Percentiles rank a stretch among this genome's conserved stretches.
Conservation (phyloP, 441 rosid species). For the Sinapis alba region DNA sequence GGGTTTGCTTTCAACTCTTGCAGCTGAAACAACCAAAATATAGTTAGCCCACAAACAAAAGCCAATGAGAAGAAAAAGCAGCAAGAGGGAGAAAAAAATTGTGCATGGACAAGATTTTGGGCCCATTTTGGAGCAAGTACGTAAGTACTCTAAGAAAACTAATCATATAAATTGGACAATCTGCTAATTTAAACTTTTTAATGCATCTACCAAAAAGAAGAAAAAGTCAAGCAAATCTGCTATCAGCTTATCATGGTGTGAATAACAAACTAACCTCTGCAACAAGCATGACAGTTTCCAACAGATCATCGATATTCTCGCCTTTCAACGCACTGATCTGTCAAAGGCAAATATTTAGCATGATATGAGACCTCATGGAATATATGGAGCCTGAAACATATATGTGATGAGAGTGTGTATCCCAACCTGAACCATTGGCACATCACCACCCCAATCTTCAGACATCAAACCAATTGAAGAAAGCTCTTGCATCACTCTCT, state of each 20-base stretch:
- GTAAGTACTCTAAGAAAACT: neutral
- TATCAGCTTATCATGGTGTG: conserved; percentile 2
- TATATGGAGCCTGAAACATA: conserved; percentile 30
- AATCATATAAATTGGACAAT: neutral
- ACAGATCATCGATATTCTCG: conserved; percentile 74
- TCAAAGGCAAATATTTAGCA: conserved; percentile 37
- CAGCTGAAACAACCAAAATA: conserved; percentile 58
- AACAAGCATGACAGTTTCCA: conserved; percentile 97
- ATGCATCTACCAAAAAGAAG: conserved; percentile 22
- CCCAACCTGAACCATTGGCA: conserved; percentile 94
- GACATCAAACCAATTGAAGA: conserved; percentile 95
- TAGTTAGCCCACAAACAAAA: conserved; percentile 33
- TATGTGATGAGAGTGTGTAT: conserved; percentile 20
- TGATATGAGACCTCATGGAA: conserved; percentile 26
- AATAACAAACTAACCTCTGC: conserved; percentile 77
- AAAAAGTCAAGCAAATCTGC: conserved; percentile 28
- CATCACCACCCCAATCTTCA: conserved; percentile 98
- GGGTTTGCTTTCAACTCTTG: conserved; percentile 99
- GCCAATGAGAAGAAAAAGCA: conserved; percentile 22
- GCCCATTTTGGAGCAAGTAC: conserved; percentile 3
- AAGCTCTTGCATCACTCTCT: conserved; percentile 97
- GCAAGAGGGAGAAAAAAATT: neutral
- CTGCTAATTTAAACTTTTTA: conserved; percentile 22
- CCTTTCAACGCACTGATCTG: conserved; percentile 99
- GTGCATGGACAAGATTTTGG: conserved; percentile 21